Evolutionary conservation across 192 early-diverging fungal species (phyloP).

Genomic region (Phycomyces blakesleeanus): DNA sequence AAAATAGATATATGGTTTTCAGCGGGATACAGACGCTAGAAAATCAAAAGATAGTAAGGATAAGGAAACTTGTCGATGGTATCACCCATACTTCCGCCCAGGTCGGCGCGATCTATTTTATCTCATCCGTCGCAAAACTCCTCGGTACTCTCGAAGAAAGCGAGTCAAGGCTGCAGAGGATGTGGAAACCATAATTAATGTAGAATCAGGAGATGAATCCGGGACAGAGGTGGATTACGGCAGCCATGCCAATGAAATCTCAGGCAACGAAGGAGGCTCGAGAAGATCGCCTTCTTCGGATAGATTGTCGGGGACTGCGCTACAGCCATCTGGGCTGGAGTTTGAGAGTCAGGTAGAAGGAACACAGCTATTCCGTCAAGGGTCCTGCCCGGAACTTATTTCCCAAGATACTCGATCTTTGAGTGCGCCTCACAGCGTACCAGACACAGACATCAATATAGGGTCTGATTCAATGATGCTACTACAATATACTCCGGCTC

Average conservation of each 20-base stretch:
- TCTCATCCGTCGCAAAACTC: slow-evolving; percentile 37
- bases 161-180: slow-evolving; percentile 24
- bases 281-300: too few relatives aligned
- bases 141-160: slow-evolving; percentile 33
- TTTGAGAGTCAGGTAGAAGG: too few relatives aligned
- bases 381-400: too few relatives aligned
- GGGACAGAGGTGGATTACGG: neutral
- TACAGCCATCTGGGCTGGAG: too few relatives aligned
- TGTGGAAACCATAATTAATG: slow-evolving; percentile 12
- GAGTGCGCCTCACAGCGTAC: too few relatives aligned
- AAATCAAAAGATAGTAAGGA: slow-evolving; percentile 45
- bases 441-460: neutral
- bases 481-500: neutral
- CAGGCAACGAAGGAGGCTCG: neutral
- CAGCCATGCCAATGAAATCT: neutral
- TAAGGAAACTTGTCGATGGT: slow-evolving; percentile 42
- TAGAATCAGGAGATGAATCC: slow-evolving; percentile 12
- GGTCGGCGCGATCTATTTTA: slow-evolving; percentile 38
- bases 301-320: too few relatives aligned
- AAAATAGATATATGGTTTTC: slow-evolving; percentile 47
- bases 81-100: slow-evolving; percentile 41
- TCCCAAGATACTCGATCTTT: too few relatives aligned
- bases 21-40: slow-evolving; percentile 45
- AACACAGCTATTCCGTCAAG: too few relatives aligned
- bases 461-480: neutral